Base-by-base conservation (phyloP, 1,284 basidiomycete species). In the Sanghuangporus weigelae region DNA sequence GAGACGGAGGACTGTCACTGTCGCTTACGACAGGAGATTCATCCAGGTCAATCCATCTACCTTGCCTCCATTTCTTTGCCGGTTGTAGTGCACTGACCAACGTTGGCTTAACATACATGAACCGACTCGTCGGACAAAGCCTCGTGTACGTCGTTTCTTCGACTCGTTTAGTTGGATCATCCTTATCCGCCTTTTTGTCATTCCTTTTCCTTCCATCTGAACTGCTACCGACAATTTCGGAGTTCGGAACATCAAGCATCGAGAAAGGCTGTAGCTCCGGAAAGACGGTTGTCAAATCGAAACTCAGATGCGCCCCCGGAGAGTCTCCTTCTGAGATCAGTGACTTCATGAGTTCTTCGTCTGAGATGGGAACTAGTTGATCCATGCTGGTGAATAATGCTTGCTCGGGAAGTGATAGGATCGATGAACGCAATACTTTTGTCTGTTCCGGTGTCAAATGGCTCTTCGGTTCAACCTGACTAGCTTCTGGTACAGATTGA, bases 101-200 rank as follows among this genome's bases (percentile, higher is more conserved):
- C 1, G 86, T 89, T 4, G 87, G 87, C 70, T 87, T 89, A 36
- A 76, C 74, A 57, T 79, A 72, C 86, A 90, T 91, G 73, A 89
- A 91, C 63, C 78, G 77, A 53, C 81, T 83, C 42, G 83, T 76
- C n/a, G 86, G 84, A 53, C 81, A 81, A 36, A 92, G 75, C 70
- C 85, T 90, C 23, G 81, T 84, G 68, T 84, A 84, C 7, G 82
- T 82, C n/a, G 82, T 80, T 57, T 89, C 88, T 64, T 92, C 89
- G 0, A 78, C 69, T 44, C 90, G 79, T 71, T 81, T 88, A 68
- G 81, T 84, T n/a, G 85, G 83, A 69, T 90, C 89, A 65, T 91
- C 87, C 67, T 76, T 83, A 65, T 90, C 87, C 1, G 77, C 77
- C 66, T 79, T 79, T 69, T 81, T 84, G 38, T 85, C 84, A 2